Evolutionary conservation across 345 rosid species (phyloP), one percentile per base, ranked within the genome.

Genomic region (Eucalyptus decipiens): DNA sequence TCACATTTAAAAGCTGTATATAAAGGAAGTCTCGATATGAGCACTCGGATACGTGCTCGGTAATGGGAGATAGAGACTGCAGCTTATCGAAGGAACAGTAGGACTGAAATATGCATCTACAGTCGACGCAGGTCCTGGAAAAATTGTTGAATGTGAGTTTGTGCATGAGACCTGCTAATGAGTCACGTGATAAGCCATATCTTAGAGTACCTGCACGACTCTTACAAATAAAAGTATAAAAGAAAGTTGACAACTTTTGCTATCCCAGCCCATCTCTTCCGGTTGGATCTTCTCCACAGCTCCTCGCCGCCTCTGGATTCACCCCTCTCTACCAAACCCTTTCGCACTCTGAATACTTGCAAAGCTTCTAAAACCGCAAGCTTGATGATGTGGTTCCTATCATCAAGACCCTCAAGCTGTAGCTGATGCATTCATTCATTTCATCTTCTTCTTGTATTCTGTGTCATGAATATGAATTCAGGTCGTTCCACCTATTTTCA

Each of bases 221-320:
- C 80, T 69, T 40, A 9, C 80, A 32, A 15, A 69, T 40, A 32
- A 9, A 69, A 32, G 23, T 17, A 18, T 0, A 72, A 18, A 37
- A 34, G 34, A 34, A 34, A 72, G 26, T 18, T 1, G 24, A 34
- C 43, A 3, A 18, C 12, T 92, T 18, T 23, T 52, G 56, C 56
- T 52, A 18, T 18, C 56, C 56, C 56, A 52, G 18, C 51, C 51
- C 51, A 18, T 89, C 92, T 62, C 67, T 89, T 21, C 80, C 54
- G 16, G 88, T 92, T 13, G 92, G 93, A 15, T 93, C 93, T 14
- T 93, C 93, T 15, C 62, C 86, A 87, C 90, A 88, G 62, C 89
- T 93, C 86, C 37, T 56, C 47, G 30, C 87, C 9, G 49, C 88
- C 8, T 86, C 90, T 17, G 89, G 93, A 48, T 88, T 13, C 48